These are phyloP conservation scores for Aspergillus piperis DNA, from an alignment of 2,329 filamentous ascomycete genomes.

Conservation along the genomic window DNA sequence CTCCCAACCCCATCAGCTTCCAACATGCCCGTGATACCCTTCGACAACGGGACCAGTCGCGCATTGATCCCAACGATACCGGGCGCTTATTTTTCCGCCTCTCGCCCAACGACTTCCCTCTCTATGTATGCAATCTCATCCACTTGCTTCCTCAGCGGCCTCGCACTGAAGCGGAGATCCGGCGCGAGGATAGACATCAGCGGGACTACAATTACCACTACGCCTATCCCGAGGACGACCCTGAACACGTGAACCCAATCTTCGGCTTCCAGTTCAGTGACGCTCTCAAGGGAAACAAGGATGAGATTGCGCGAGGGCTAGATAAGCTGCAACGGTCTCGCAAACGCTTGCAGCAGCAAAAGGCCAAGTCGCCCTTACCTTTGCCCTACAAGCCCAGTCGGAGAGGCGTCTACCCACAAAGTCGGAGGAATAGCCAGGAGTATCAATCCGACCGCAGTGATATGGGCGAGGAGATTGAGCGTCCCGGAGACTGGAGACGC, in stretches of 20 bases:
- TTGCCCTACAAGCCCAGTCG: neutral
- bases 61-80: neutral
- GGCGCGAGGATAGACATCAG: constrained; percentile 2
- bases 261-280: constrained; percentile 1
- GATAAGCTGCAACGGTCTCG: neutral
- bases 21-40: neutral
- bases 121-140: constrained; percentile 2
- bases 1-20: neutral
- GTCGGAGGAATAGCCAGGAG: neutral
- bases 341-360: neutral
- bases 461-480: neutral
- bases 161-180: constrained; percentile 1
- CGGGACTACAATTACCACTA: neutral
- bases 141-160: neutral
- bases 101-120: constrained; percentile 1
- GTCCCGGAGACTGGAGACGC: constrained; percentile 4
- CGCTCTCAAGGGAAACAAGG: neutral
- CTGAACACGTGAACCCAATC: neutral
- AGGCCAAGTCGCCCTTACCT: neutral
- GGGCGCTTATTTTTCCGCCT: constrained; percentile 4
- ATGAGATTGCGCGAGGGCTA: constrained; percentile 4
- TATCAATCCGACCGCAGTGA: neutral
- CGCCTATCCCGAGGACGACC: neutral
- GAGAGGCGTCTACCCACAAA: neutral
- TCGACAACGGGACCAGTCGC: neutral